Conservation (phyloP, 371 early-diverging fungal genomes). For the Mortierella sp. region DNA sequence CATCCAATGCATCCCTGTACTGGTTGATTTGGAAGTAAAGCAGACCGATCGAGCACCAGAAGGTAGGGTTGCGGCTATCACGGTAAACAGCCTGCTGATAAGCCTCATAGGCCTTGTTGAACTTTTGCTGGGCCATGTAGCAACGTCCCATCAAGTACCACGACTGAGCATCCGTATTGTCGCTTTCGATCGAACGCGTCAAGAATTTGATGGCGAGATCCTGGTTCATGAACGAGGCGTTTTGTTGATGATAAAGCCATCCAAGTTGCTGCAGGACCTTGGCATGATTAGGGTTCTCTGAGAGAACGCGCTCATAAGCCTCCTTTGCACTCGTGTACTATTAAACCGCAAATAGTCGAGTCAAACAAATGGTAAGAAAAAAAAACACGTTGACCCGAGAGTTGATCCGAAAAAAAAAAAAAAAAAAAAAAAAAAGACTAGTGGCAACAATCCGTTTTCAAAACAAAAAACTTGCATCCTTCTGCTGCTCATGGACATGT, state of each 20-base stretch:
- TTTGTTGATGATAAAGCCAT: constrained; percentile 92
- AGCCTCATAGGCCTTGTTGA: constrained; percentile 96
- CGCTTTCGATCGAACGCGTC: constrained; percentile 84
- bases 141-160: constrained; percentile 97
- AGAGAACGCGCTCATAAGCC: constrained; percentile 92
- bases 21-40: constrained; percentile 96
- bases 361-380: not conserved
- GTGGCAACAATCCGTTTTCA: not conserved
- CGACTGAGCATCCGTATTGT: constrained; percentile 92
- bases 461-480: constrained; percentile 67
- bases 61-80: constrained; percentile 94
- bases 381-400: not conserved
- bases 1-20: constrained; percentile 96
- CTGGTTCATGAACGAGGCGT: constrained; percentile 82
- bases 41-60: constrained; percentile 99
- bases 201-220: constrained; percentile 87
- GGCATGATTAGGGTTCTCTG: constrained; percentile 92
- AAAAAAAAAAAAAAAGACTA: not conserved
- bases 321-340: constrained; percentile 86
- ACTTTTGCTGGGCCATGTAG: constrained; percentile 96
- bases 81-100: constrained; percentile 98
- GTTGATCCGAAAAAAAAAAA: not conserved
- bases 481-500: constrained; percentile 95
- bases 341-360: not conserved
- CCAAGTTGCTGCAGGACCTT: constrained; percentile 97